Evolutionary conservation across 2,329 filamentous ascomycete species (phyloP).

Genomic region (Fusarium beomiforme): DNA sequence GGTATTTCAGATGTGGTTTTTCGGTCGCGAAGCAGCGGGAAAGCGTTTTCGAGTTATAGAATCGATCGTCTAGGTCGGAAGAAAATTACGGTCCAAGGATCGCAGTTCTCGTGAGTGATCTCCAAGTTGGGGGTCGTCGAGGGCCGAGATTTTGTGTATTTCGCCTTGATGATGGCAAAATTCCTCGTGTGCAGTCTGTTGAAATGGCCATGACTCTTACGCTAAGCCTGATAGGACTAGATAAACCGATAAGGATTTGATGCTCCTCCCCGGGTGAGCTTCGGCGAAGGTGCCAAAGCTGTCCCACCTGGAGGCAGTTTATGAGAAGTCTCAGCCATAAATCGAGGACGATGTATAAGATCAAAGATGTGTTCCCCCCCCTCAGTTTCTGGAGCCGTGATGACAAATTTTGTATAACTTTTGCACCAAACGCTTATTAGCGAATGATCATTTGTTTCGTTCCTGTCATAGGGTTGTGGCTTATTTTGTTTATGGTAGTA

Average conservation of each 20-base stretch:
- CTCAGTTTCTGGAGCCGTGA: too few species aligned
- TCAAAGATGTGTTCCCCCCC: neutral
- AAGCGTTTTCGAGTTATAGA: constrained; percentile 17
- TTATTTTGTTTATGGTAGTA: neutral
- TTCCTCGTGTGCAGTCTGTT: constrained; percentile 54
- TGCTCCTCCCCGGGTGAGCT: constrained; percentile 50
- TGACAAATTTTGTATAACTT: neutral
- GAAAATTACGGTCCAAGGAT: constrained; percentile 37
- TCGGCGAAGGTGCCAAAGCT: constrained; percentile 27
- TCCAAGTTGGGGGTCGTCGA: constrained; percentile 32
- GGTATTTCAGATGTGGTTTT: constrained; percentile 35
- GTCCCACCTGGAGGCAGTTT: neutral
- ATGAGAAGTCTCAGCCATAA: neutral
- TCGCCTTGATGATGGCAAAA: constrained; percentile 52
- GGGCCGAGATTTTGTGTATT: constrained; percentile 44
- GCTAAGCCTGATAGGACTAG: constrained; percentile 49
- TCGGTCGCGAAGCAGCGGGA: constrained; percentile 27
- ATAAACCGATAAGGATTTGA: constrained; percentile 52
- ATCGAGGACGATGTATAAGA: neutral
- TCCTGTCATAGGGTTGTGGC: neutral
- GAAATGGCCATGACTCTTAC: constrained; percentile 51
- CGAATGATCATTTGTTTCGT: neutral
- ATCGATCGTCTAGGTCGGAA: constrained; percentile 18
- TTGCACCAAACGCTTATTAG: neutral
- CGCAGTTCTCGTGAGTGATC: constrained; percentile 18